These are phyloP conservation scores for Neonectria neomacrospora DNA, from an alignment of 2,329 filamentous ascomycete species.

Conservation along the genomic window DNA sequence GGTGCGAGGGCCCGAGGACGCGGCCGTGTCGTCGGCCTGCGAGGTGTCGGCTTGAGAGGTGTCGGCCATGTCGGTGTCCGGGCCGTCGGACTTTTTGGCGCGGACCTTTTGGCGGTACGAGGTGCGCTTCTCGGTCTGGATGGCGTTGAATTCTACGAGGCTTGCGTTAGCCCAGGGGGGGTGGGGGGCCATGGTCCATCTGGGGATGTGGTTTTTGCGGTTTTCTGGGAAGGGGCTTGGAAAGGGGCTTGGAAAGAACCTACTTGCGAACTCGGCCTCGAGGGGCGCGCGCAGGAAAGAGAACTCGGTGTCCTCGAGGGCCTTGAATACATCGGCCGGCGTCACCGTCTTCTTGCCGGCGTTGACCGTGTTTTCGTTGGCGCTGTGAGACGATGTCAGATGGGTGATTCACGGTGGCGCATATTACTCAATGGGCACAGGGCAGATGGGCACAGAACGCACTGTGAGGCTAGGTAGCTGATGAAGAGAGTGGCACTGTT, in stretches of 20 bases:
- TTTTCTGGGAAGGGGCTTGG: neutral
- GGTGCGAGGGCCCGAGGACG: constrained; percentile 51
- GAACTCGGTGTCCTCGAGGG: constrained; percentile 81
- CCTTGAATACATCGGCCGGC: constrained; percentile 79
- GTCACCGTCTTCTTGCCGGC: constrained; percentile 83
- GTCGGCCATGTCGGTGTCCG: constrained; percentile 54
- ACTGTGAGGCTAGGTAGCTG: constrained; percentile 81
- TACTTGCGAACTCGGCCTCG: constrained; percentile 81
- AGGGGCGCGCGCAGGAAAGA: constrained; percentile 75
- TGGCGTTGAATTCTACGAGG: constrained; percentile 74
- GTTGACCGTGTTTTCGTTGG: constrained; percentile 75
- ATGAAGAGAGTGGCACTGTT: constrained; percentile 88
- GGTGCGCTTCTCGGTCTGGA: constrained; percentile 79
- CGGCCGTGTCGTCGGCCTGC: constrained; percentile 46
- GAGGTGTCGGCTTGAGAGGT: constrained; percentile 49
- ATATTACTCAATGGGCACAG: neutral
- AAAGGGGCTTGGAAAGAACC: constrained; percentile 45
- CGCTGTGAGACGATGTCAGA: constrained; percentile 58
- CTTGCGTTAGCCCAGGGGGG: neutral
- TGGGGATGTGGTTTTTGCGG: no score
- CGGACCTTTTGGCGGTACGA: constrained; percentile 77
- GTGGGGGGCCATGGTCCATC: no score
- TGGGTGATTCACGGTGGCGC: neutral
- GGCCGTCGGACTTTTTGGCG: constrained; percentile 64
- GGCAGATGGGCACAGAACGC: constrained; percentile 54